Evolutionary conservation across 2,329 filamentous ascomycete species (phyloP).

Genomic region (Tolypocladium ovalisporum): DNA sequence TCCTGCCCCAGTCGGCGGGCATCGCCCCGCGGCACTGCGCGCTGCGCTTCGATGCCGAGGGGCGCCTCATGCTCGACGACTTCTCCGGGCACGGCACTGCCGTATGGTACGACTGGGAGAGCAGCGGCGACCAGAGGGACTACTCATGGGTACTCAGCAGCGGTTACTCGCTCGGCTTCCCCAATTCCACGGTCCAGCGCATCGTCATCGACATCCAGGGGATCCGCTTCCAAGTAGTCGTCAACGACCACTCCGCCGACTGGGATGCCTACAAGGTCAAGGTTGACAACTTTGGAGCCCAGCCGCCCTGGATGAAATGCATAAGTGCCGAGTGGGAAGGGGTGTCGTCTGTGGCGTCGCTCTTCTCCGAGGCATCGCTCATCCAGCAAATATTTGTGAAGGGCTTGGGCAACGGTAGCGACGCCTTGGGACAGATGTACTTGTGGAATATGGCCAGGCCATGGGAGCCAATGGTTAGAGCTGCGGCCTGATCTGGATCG

Average conservation of each 20-base stretch:
- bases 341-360: neutral
- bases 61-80: slow-evolving; percentile 26
- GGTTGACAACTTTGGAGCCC: slow-evolving; percentile 22
- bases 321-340: neutral
- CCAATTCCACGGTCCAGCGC: slow-evolving; percentile 17
- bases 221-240: slow-evolving; percentile 25
- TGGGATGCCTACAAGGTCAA: slow-evolving; percentile 19
- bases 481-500: slow-evolving; percentile 17
- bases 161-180: slow-evolving; percentile 15
- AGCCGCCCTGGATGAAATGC: slow-evolving; percentile 11
- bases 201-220: slow-evolving; percentile 28
- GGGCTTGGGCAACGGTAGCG: slow-evolving; percentile 14
- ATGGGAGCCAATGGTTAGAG: slow-evolving; percentile 33
- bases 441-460: slow-evolving; percentile 29
- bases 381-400: slow-evolving; percentile 26
- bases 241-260: slow-evolving; percentile 23
- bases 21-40: slow-evolving; percentile 25
- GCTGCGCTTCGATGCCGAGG: slow-evolving; percentile 26
- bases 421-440: slow-evolving; percentile 24
- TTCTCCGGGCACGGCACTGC: slow-evolving; percentile 25
- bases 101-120: slow-evolving; percentile 31
- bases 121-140: slow-evolving; percentile 23
- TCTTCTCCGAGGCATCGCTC: slow-evolving; percentile 2
- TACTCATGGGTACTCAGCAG: slow-evolving; percentile 23
- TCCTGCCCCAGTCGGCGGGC: slow-evolving; percentile 22